A percentile compares a stretch with the other conserved stretches of the same genome.
Conservation (phyloP, 2,329 filamentous ascomycete genomes). For the Didymellaceae sp. region DNA sequence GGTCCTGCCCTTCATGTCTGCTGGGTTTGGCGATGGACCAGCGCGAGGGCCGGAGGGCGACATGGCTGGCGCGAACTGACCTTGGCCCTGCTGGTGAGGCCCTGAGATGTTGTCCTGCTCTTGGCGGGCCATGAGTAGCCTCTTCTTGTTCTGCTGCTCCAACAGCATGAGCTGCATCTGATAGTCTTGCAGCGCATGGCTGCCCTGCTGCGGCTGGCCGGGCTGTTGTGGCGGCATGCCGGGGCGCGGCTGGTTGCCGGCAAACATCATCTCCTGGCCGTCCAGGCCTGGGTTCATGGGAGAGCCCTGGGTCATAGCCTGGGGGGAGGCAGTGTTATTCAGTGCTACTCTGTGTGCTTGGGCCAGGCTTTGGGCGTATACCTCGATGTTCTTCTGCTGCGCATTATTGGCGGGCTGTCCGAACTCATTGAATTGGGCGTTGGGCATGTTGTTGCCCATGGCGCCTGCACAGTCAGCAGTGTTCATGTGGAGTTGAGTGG, state of each 20-base stretch:
- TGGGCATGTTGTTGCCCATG: constrained; percentile 76
- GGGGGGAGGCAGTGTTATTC: constrained; percentile 80
- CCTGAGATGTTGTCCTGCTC: constrained; percentile 73
- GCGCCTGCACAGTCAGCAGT: constrained; percentile 67
- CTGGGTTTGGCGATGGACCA: constrained; percentile 77
- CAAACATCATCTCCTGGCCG: constrained; percentile 43
- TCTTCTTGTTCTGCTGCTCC: constrained; percentile 87
- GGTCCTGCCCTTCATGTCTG: constrained; percentile 79
- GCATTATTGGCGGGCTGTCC: constrained; percentile 61
- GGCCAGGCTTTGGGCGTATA: constrained; percentile 84
- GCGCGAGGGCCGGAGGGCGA: constrained; percentile 72
- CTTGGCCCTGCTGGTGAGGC: constrained; percentile 55
- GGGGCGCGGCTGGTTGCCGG: constrained; percentile 41
- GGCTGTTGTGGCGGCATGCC: constrained; percentile 67
- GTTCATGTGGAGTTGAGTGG: constrained; percentile 51
- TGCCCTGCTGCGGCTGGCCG: constrained; percentile 63
- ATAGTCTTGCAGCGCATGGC: constrained; percentile 84
- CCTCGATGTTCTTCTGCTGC: constrained; percentile 84
- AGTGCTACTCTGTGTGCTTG: constrained; percentile 83
- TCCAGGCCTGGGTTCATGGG: constrained; percentile 72
- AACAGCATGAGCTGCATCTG: constrained; percentile 89
- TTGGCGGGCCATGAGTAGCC: constrained; percentile 81
- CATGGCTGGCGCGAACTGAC: constrained; percentile 68
- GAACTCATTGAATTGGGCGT: constrained; percentile 75
- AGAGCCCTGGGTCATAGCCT: constrained; percentile 80